These are phyloP conservation scores for Globisporangium nagaii DNA, from an alignment of 352 stramenopile genomes.

Conservation along the genomic window DNA sequence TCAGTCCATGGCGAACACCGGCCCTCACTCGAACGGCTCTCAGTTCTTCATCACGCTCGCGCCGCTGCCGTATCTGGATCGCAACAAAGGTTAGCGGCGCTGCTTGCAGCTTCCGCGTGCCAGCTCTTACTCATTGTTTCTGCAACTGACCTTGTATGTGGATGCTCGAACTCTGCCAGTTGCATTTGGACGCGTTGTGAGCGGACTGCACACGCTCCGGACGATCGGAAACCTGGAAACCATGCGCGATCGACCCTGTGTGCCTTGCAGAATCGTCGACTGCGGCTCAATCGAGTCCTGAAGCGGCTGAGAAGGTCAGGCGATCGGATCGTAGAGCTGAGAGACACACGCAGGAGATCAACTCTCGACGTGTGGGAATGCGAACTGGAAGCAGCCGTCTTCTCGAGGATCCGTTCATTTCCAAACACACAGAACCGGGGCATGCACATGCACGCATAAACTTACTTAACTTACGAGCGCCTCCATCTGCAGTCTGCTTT, in stretches of 20 bases:
- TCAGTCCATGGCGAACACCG: slow-evolving; percentile 95
- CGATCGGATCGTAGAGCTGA: no score
- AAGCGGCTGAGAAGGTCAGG: neutral
- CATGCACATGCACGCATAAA: neutral
- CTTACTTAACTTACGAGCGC: slow-evolving; percentile 8
- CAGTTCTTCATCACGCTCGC: slow-evolving; percentile 99
- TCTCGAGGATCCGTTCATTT: neutral
- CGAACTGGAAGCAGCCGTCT: neutral
- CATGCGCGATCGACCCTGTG: slow-evolving; percentile 39
- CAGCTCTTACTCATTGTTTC: neutral
- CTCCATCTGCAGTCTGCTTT: neutral
- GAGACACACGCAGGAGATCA: neutral
- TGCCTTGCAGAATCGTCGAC: slow-evolving; percentile 62
- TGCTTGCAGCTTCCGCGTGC: neutral
- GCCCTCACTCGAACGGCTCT: slow-evolving; percentile 95
- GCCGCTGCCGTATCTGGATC: slow-evolving; percentile 58
- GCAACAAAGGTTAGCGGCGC: slow-evolving; percentile 38
- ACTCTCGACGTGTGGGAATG: neutral
- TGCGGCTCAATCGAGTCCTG: slow-evolving; percentile 48
- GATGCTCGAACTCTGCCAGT: no score
- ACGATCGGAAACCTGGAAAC: slow-evolving; percentile 51
- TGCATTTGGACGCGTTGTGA: slow-evolving; percentile 68
- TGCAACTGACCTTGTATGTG: no score
- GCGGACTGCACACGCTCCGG: slow-evolving; percentile 50
- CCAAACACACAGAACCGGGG: neutral